Evolutionary conservation across 2,329 filamentous ascomycete species (phyloP).

Genomic region (Tolypocladium tundrense): DNA sequence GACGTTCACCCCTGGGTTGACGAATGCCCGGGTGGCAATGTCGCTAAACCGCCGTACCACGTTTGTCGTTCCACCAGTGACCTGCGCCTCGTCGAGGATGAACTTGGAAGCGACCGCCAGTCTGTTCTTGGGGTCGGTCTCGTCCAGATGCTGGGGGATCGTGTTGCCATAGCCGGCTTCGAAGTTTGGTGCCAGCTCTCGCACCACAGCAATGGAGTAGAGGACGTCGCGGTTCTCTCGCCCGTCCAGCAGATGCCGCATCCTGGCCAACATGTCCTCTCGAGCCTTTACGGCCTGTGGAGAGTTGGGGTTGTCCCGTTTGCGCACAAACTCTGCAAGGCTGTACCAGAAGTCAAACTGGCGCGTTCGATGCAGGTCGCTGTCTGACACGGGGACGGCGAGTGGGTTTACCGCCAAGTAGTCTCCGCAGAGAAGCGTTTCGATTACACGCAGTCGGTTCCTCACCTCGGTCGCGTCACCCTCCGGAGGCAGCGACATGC

Average conservation of each 20-base stretch:
- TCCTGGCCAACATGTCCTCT: constrained; percentile 52
- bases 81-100: constrained; percentile 52
- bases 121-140: constrained; percentile 56
- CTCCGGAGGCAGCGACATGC: constrained; percentile 32
- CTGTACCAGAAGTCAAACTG: constrained; percentile 77
- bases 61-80: constrained; percentile 61
- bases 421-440: constrained; percentile 65
- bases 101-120: constrained; percentile 61
- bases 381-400: constrained; percentile 35
- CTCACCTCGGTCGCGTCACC: constrained; percentile 54
- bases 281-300: constrained; percentile 37
- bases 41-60: constrained; percentile 61
- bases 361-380: constrained; percentile 44
- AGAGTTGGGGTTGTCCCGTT: constrained; percentile 46
- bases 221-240: constrained; percentile 83
- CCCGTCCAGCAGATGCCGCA: constrained; percentile 64
- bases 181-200: constrained; percentile 60
- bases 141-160: constrained; percentile 50
- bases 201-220: constrained; percentile 76
- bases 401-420: constrained; percentile 50
- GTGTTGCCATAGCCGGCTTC: constrained; percentile 47
- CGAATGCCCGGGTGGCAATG: constrained; percentile 52
- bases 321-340: constrained; percentile 55
- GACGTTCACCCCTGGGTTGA: constrained; percentile 41
- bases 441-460: constrained; percentile 64